phyloP scores from a whole-genome alignment of 495 filamentous ascomycete species.

The Penicillium lagena region DNA sequence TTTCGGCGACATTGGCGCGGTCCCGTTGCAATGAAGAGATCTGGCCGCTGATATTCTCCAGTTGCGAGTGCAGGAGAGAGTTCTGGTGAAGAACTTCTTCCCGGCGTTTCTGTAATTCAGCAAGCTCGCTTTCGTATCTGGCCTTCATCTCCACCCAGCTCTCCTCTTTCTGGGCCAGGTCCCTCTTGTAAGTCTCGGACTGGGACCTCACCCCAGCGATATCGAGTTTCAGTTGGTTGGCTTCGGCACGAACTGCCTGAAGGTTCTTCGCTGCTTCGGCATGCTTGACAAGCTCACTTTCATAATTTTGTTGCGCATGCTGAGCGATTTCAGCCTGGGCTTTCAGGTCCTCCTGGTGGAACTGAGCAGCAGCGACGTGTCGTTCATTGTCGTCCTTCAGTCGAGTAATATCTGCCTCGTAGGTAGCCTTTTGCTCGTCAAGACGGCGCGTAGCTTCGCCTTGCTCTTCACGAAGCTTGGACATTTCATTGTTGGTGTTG shows the following conservation, averaged over 20 bases:
- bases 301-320: conserved; percentile 91
- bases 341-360: conserved; percentile 84
- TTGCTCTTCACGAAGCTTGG: conserved; percentile 67
- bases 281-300: conserved; percentile 87
- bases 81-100: conserved; percentile 83
- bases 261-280: conserved; percentile 83
- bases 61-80: conserved; percentile 76
- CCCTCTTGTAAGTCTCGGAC: conserved; percentile 71
- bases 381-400: conserved; percentile 82
- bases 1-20: conserved; percentile 48
- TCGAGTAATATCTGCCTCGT: conserved; percentile 70
- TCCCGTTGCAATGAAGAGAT: conserved; percentile 70
- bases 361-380: conserved; percentile 65
- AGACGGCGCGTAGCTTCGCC: conserved; percentile 63
- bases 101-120: conserved; percentile 67
- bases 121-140: conserved; percentile 75
- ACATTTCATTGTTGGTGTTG: conserved; percentile 72
- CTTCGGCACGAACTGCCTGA: conserved; percentile 68
- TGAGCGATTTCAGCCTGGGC: conserved; percentile 89
- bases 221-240: conserved; percentile 74
- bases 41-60: conserved; percentile 74
- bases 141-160: conserved; percentile 80
- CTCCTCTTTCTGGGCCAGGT: conserved; percentile 71
- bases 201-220: conserved; percentile 64
- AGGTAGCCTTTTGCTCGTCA: conserved; percentile 69